These are phyloP conservation scores for Stenocarpella maydis DNA, from an alignment of 2,329 filamentous ascomycete species.

Conservation along the genomic window DNA sequence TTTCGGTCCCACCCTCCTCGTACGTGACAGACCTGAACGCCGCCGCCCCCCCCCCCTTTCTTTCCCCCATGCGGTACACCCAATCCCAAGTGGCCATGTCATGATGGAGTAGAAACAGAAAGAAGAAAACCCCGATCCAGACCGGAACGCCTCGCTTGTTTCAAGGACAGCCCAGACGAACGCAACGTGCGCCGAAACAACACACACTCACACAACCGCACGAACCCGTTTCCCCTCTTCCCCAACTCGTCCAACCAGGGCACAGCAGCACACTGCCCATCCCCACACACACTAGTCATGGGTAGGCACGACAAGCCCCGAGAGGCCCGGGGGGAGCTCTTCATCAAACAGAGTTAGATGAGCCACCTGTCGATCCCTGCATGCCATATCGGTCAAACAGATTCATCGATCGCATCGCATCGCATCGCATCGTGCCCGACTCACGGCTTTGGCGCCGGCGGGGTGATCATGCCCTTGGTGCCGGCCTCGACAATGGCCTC, in stretches of 20 bases:
- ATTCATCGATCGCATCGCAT: background rate
- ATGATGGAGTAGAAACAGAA: background rate
- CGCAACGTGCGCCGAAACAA: conserved; percentile 8
- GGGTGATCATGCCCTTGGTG: conserved; percentile 38
- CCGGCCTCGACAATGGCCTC: conserved; percentile 42
- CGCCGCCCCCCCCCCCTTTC: too few species aligned
- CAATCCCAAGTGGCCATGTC: too few species aligned
- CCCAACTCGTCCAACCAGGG: background rate
- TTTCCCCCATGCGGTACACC: too few species aligned
- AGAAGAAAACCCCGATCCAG: background rate
- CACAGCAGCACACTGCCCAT: background rate
- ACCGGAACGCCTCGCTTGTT: conserved; percentile 23
- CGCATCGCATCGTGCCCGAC: background rate
- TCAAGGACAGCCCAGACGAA: conserved; percentile 20
- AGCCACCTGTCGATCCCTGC: background rate
- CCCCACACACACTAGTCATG: conserved; percentile 9
- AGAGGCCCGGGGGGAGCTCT: background rate
- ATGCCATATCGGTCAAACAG: background rate
- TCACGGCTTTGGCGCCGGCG: conserved; percentile 35
- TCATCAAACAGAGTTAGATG: conserved; percentile 20
- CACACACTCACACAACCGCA: background rate
- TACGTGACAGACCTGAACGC: background rate
- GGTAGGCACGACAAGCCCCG: background rate
- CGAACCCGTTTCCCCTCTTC: background rate
- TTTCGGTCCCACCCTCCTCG: background rate